Evolutionary conservation across 805 yeast genomes (phyloP), one percentile per base, ranked within the genome.

Genomic region (Saccharomycopsis vini): DNA sequence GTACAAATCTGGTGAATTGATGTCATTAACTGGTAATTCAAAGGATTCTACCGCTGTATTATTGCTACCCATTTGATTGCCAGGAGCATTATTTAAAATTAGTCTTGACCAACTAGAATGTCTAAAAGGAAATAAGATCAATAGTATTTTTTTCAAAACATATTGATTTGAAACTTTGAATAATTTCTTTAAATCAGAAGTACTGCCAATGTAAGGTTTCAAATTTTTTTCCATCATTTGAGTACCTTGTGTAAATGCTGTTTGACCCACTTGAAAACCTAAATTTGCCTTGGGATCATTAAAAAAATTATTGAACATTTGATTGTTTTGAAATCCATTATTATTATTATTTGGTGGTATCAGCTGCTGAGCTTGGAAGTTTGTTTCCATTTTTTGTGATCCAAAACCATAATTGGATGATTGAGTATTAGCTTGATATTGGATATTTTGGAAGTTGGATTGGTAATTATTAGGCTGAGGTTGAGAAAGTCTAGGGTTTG

Each of bases 1-100:
- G 62, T 92, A 92, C 67, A 92, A 72, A 60, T 92, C 99, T 2
- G 98, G 98, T 0, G 97, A 94, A 57, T 94, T 92, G 46, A 81
- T 71, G 59, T 92, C 98, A 49, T 83, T 85, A 37, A 73, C 63
- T 13, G 99, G 96, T 9, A 85, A 77, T 2, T 86, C 80, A 60
- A 71, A 86, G 18, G 59, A 52, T 24, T 60, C 62, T 19, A 53
- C 48, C 2, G 36, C 22, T 15, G 35, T 34, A 5, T 64, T 62
- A 5, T 6, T 36, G 15, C 9, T 36, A 5, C 29, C 18, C 18
- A 4, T 9, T 7, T 5, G 5, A 38, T 18, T 20, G 19, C 59
- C 62, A 34, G 63, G 63, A 15, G 66, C 67, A 4, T 64, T 52
- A 18, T 58, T 52, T 36, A 67, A 58, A 36, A 55, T 57, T 39